These are phyloP conservation scores for Flaveria brownii DNA, from an alignment of 129 eudicot genomes.

Conservation along the genomic window DNA sequence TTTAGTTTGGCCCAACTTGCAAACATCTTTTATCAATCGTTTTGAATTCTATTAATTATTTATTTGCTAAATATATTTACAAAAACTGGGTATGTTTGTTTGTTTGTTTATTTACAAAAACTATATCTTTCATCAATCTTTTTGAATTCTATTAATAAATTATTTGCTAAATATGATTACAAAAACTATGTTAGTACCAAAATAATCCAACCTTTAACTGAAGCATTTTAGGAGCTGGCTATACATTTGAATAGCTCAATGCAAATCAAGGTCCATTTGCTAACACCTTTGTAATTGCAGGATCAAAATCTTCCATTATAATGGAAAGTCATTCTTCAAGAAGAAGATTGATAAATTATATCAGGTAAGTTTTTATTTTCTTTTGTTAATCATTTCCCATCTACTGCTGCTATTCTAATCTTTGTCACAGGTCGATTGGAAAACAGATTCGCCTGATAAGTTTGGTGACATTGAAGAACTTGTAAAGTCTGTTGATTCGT, in stretches of 20 bases:
- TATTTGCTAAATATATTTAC: neutral
- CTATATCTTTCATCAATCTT: neutral
- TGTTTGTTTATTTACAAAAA: no score
- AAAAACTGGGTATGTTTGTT: no score
- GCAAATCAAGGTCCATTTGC: slow-evolving; percentile 21
- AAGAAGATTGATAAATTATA: slow-evolving; percentile 80
- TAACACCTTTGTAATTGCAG: slow-evolving; percentile 39
- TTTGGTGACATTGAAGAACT: slow-evolving; percentile 76
- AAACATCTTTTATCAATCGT: neutral
- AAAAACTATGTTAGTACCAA: neutral
- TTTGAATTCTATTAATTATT: neutral
- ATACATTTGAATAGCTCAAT: neutral
- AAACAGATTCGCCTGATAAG: slow-evolving; percentile 84
- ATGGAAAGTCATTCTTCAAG: slow-evolving; percentile 72
- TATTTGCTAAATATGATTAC: neutral
- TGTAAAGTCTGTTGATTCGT: slow-evolving; percentile 61
- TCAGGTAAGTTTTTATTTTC: slow-evolving; percentile 53
- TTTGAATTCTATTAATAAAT: neutral
- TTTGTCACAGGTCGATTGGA: slow-evolving; percentile 81
- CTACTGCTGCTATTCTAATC: slow-evolving; percentile 14
- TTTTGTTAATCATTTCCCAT: neutral
- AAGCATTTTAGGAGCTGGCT: neutral
- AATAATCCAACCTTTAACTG: neutral
- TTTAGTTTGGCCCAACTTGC: neutral
- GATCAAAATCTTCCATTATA: slow-evolving; percentile 85